Conservation (phyloP, 805 yeast species). For the Hanseniaspora osmophila region DNA sequence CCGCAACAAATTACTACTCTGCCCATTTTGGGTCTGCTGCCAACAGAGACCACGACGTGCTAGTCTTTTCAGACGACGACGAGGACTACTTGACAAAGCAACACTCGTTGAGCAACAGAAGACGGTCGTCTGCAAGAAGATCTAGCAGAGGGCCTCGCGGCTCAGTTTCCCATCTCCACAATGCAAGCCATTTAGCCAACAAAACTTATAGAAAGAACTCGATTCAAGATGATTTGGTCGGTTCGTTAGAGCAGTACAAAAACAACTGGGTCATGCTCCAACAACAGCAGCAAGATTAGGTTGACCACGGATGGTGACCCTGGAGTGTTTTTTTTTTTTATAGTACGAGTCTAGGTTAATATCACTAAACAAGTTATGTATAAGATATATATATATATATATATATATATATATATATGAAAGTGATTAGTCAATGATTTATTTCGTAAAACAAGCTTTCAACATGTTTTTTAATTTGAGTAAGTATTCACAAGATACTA, state of each 20-base stretch:
- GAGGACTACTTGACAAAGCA: background rate
- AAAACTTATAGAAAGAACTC: conserved; percentile 18
- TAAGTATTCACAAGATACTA: too few relatives aligned
- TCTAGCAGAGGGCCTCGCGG: background rate
- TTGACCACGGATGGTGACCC: too few relatives aligned
- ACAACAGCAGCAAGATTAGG: conserved; percentile 16
- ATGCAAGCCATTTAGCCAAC: background rate
- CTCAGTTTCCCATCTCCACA: background rate
- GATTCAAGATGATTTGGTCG: conserved; percentile 21
- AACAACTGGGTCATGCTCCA: conserved; percentile 25
- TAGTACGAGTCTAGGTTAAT: too few relatives aligned
- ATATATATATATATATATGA: too few relatives aligned
- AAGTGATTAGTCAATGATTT: too few relatives aligned
- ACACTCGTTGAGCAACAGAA: background rate
- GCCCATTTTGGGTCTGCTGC: background rate
- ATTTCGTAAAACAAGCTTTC: too few relatives aligned
- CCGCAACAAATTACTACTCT: background rate
- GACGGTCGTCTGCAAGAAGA: background rate
- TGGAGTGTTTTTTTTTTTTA: too few relatives aligned
- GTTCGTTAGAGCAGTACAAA: conserved; percentile 24
- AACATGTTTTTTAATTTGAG: too few relatives aligned
- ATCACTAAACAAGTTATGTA: too few relatives aligned
- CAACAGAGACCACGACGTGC: background rate
- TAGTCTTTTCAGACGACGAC: background rate
- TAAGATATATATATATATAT: too few relatives aligned